Evolutionary conservation across 768 basidiomycete genomes (phyloP), one percentile per base, ranked within the genome.

Genomic region (Podaxis sp.): DNA sequence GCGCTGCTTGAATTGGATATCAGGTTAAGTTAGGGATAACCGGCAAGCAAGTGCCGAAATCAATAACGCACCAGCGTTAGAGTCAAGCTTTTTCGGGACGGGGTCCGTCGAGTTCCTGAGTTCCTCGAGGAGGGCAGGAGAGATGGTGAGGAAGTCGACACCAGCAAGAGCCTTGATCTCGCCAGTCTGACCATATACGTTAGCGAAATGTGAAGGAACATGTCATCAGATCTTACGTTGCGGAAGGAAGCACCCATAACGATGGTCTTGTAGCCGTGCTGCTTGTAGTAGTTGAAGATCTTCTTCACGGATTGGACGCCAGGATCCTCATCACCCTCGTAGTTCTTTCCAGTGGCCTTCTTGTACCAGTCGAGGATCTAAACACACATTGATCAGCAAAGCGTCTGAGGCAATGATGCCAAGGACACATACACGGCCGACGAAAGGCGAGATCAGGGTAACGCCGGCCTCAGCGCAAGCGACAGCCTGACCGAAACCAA

Each of bases 181-280:
- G 69, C 93, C 92, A 61, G 77, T 76, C 93, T 95, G 54, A 8
- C 66, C 37, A 47, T 47, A 64, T 33, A 29, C 40, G 50, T 55
- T 12, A 57, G 54, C 55, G 55, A 17, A 15, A 49, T 64, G 33
- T 15, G 6, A n/a, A 4, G 11, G 40, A 56, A 13, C 29, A n/a
- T 15, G n/a, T n/a, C 17, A 19, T 47, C 24, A 38, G 17, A 2
- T 80, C 90, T 62, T 68, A 95, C 89, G 82, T 98, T 98, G 74
- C 97, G 92, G 95, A 99, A 98, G 36, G 94, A 96, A 63, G 97
- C 97, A 73, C 96, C 97, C 97, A 98, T 98, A 76, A 98, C 96
- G 77, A 99, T 98, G 69, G 97, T 99, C 72, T 95, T 93, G 86
- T 99, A 98, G 64, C 85, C 84, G 79, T 98, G 86, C 75, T 97